Conservation (phyloP, 345 rosid genomes). For the Lagerstroemia speciosa region DNA sequence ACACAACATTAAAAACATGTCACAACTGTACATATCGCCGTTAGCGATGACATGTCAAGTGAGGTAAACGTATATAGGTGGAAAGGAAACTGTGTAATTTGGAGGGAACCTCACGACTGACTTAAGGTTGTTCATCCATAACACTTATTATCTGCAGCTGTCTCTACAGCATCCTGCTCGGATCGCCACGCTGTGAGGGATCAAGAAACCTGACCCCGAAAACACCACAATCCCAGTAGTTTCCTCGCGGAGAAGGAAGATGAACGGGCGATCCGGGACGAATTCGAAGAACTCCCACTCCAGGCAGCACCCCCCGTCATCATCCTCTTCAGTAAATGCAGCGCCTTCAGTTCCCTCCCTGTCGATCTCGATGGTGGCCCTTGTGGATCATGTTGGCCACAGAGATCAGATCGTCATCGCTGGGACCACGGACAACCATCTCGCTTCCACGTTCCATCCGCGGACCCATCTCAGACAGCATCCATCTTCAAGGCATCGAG, state of each 20-base stretch:
- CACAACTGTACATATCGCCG: no score
- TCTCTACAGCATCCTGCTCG: no score
- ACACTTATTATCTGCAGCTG: no score
- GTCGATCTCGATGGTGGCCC: constrained; percentile 8
- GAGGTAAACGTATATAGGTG: no score
- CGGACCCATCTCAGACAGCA: constrained; percentile 6
- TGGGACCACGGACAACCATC: no score
- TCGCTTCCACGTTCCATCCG: neutral
- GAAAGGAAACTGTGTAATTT: no score
- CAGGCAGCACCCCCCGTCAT: neutral
- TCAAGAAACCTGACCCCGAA: constrained; percentile 12
- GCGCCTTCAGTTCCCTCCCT: constrained; percentile 17
- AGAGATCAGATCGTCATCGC: neutral
- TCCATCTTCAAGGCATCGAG: constrained; percentile 4
- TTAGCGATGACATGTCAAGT: no score
- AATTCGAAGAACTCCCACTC: neutral
- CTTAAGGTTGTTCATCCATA: neutral
- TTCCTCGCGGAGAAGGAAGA: constrained; percentile 14
- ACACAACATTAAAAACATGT: no score
- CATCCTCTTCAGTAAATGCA: neutral
- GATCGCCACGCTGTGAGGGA: neutral
- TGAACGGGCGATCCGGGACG: constrained; percentile 15
- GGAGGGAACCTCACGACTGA: no score
- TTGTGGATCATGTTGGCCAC: constrained; percentile 10
- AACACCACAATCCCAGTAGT: constrained; percentile 1